Evolutionary conservation across 257 asterid genomes (phyloP), one percentile per base, ranked within the genome.

Genomic region (Solanum sejunctum): DNA sequence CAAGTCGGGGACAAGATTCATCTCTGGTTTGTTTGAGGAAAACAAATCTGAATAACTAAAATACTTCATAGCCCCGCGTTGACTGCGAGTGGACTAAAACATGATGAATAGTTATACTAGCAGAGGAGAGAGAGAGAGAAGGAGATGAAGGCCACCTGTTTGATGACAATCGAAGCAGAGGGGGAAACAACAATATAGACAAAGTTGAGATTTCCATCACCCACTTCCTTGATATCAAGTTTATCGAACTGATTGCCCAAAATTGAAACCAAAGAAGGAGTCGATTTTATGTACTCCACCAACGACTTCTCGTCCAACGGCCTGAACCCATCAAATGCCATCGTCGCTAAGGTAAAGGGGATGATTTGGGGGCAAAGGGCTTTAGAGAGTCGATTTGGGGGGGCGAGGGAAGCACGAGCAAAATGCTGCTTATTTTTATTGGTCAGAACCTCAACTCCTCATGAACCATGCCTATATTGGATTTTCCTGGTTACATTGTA

Each of bases 161-260:
- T 97, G 97, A 97, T 83, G 86, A 97, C 98, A 26, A 92, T 6
- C 7, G 98, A 94, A 21, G 98, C 98, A 8, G 90, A 87, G 0
- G 91, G 87, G 39, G 93, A 84, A 41, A 72, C 54, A 70, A 95
- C 95, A 84, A 97, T 94, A 86, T 89, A 97, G 28, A 97, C 99
- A 73, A 94, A 97, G 89, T 97, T 97, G 88, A 97, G 97, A 90
- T 97, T 97, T 81, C 99, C 99, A 85, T 97, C 99, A 61, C 99
- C 99, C 2, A 97, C 97, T 91, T 97, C 99, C 87, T 90, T 91
- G 84, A 97, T 88, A 72, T 92, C 87, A 72, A 95, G 91, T 41
- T 91, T 84, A 75, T 97, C 95, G 51, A 94, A 88, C 71, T 92
- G 88, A 60, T 88, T 81, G 0, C 95, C 98, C 8, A 97, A 93